Evolutionary conservation across 1,139 yeast species (phyloP).

Genomic region (Candida pseudoviswanathii): DNA sequence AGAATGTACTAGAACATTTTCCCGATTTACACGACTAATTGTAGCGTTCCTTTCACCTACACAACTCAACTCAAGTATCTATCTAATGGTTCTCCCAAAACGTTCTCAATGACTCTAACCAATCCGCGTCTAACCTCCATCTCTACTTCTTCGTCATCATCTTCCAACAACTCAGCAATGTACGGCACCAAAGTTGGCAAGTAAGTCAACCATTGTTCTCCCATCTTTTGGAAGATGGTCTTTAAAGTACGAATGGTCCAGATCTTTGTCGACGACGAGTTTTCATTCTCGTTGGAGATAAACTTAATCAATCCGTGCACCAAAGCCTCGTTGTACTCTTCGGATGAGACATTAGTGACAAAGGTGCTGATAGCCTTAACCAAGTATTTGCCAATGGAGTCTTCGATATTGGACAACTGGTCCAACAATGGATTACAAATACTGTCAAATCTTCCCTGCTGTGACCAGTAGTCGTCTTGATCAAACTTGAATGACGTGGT

Average conservation of each 20-base stretch:
- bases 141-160: constrained; percentile 93
- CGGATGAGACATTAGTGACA: constrained; percentile 73
- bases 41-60: not conserved
- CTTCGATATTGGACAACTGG: constrained; percentile 70
- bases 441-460: constrained; percentile 79
- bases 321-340: constrained; percentile 69
- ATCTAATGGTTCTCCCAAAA: constrained; percentile 92
- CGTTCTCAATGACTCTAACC: constrained; percentile 88
- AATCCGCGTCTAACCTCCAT: constrained; percentile 89
- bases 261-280: constrained; percentile 52
- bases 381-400: constrained; percentile 70
- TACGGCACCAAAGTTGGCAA: constrained; percentile 94
- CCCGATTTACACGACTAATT: constrained; percentile 12
- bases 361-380: constrained; percentile 80
- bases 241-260: constrained; percentile 85
- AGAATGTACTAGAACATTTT: constrained; percentile 12
- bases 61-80: constrained; percentile 65
- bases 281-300: constrained; percentile 40
- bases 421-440: constrained; percentile 61
- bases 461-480: constrained; percentile 93
- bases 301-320: constrained; percentile 40
- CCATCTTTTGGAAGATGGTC: constrained; percentile 83
- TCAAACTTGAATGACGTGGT: constrained; percentile 83
- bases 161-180: constrained; percentile 92
- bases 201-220: constrained; percentile 90